Evolutionary conservation across 495 filamentous ascomycete species (phyloP), one percentile per base, ranked within the genome.

Genomic region (Hypoxylon fuscum): DNA sequence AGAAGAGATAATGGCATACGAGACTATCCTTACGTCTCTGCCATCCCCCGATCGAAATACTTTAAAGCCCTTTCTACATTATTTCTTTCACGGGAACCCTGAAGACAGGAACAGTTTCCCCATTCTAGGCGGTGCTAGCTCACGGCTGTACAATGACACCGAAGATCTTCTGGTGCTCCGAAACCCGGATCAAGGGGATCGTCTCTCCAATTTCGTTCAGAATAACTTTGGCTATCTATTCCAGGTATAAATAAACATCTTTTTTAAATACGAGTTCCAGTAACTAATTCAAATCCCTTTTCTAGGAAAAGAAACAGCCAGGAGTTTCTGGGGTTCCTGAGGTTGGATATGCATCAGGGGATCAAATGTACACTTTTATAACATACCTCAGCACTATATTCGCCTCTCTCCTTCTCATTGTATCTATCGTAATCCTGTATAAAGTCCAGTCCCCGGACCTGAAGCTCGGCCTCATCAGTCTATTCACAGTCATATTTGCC

Each of bases 401-500:
- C 0, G 61, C 68, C 32, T 62, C 69, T 7, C 15, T 72, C 6
- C 54, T 73, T 22, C 49, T 72, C 9, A 50, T 74, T 25, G 69
- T 71, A 9, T 67, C 73, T 32, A 72, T 75, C 51, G 29, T 66
- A 1, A 59, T 63, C 55, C 50, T 75, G 17, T 41, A 45, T 5
- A 29, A 55, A 6, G 29, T 60, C 3, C 27, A 35, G 8, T 55
- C 54, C 25, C 14, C 48, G 5, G 43, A 61, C 5, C 14, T 59
- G 1, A 43, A 54, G 14, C 59, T 75, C 17, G 69, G 71, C 1
- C 53, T 72, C 41, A 64, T 74, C 29, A 62, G 61, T 18, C 29
- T 66, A 11, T 73, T 75, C 53, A 71, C 73, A 3, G 55, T 48
- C 27, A 12, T 71, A 0, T 75, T 75, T 41, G 71, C 71, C 3